These are phyloP conservation scores for Spergularia bocconei DNA, from an alignment of 148 eudicot species.

Conservation along the genomic window DNA sequence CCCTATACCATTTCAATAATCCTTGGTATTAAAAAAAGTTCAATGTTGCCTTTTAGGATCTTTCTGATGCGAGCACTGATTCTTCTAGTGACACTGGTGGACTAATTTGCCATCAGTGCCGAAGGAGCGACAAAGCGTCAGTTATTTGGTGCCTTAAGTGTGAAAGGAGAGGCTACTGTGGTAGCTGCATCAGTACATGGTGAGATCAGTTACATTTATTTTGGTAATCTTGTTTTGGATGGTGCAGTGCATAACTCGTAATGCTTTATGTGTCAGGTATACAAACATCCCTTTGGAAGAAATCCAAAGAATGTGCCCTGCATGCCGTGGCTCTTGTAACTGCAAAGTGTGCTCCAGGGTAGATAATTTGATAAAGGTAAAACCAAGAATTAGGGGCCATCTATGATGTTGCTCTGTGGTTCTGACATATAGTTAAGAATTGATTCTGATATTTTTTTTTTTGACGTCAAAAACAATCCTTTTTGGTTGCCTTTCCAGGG, in stretches of 20 bases:
- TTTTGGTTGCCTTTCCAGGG: conserved; percentile 43
- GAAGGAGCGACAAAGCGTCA: conserved; percentile 42
- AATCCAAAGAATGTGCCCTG: conserved; percentile 78
- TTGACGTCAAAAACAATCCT: not conserved
- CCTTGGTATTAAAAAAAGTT: not conserved
- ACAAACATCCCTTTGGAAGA: conserved; percentile 63
- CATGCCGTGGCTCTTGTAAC: conserved; percentile 88
- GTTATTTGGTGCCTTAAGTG: conserved; percentile 80
- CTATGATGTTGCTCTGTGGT: not conserved
- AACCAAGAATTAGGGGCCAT: conserved; percentile 3
- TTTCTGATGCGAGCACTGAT: conserved; percentile 60
- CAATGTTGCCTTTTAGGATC: conserved; percentile 43
- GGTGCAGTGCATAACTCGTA: conserved; percentile 11
- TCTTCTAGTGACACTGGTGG: conserved; percentile 71
- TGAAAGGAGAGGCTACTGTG: conserved; percentile 89
- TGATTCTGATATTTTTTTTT: not conserved
- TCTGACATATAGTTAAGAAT: not conserved
- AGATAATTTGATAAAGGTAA: conserved; percentile 84
- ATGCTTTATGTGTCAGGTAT: conserved; percentile 50
- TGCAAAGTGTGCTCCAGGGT: conserved; percentile 82
- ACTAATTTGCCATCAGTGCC: conserved; percentile 86
- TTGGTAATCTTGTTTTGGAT: conserved; percentile 1
- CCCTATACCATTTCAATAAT: conserved; percentile 1
- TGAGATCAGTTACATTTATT: conserved; percentile 33
- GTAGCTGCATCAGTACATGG: conserved; percentile 79